These are phyloP conservation scores for Sinapis alba DNA, from an alignment of 441 rosid species.

Conservation along the genomic window DNA sequence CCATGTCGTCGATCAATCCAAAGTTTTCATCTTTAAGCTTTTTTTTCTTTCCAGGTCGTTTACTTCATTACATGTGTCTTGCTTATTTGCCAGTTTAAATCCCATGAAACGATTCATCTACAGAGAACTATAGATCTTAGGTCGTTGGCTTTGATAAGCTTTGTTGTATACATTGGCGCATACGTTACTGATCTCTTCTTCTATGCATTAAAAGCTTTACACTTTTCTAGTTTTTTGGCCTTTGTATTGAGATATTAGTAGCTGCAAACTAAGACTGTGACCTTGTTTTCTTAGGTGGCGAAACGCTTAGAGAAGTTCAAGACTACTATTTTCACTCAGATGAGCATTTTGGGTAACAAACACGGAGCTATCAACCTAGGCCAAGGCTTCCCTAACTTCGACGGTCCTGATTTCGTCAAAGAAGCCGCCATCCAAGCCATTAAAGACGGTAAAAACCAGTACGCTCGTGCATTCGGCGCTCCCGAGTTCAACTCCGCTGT, in stretches of 20 bases:
- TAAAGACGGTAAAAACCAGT: slow-evolving; percentile 86
- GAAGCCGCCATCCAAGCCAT: slow-evolving; percentile 93
- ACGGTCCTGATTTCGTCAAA: slow-evolving; percentile 97
- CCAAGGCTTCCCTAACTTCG: slow-evolving; percentile 97
- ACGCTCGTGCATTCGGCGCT: slow-evolving; percentile 85
- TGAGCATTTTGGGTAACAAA: slow-evolving; percentile 80
- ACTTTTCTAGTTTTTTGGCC: neutral
- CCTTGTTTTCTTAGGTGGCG: slow-evolving; percentile 56
- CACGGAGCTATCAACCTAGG: slow-evolving; percentile 92
- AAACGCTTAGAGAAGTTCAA: slow-evolving; percentile 89
- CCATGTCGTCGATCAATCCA: slow-evolving; percentile 6
- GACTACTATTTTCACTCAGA: slow-evolving; percentile 90
- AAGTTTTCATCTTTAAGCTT: slow-evolving; percentile 17
- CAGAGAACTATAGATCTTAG: too few relatives aligned
- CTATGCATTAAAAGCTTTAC: neutral
- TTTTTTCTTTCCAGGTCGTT: neutral
- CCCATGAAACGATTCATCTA: too few relatives aligned
- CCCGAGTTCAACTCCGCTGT: slow-evolving; percentile 73
- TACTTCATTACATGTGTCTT: neutral
- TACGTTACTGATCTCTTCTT: neutral
- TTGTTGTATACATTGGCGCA: too few relatives aligned
- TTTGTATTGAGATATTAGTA: neutral
- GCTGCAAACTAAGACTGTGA: neutral
- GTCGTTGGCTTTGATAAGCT: too few relatives aligned
- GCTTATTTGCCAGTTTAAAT: neutral